Evolutionary conservation across 345 rosid species (phyloP), one percentile per base, ranked within the genome.

Genomic region (Arabidopsis suecica): DNA sequence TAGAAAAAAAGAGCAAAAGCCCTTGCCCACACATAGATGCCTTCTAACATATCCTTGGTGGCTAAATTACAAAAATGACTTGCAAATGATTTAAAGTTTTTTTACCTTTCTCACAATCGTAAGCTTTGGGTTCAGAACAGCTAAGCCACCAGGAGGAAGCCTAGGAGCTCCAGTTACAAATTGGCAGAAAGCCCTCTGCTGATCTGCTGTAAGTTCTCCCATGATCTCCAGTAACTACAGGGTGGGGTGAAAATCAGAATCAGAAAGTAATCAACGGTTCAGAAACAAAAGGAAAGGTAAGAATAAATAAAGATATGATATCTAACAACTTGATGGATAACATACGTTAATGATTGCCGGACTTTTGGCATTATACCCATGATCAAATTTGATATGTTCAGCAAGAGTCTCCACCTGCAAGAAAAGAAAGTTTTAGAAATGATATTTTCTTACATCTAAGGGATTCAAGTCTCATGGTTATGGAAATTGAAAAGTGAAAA

Each of bases 121-220:
- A 72, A 96, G 80, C 84, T 91, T 96, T 41, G 99, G 99, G 80
- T 88, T 93, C 53, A 96, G 79, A 65, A 93, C 98, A 1, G 99
- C 98, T 79, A 96, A 76, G 64, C 99, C 98, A 62, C 99, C 99
- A 32, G 98, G 97, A 50, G 98, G 99, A 78, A 96, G 91, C 79
- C 98, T 83, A n/a, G 98, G 98, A 62, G 98, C 99, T 69, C 99
- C 99, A 12, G 99, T 96, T 40, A 96, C 98, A 80, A 93, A 96
- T 59, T 91, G 98, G 82, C 99, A 96, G 87, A 96, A 96, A 36
- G 99, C 88, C 67, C 91, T 89, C 84, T 96, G 98, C 76, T 89
- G 93, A 84, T 96, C 97, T 56, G 98, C 96, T 74, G 97, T 83
- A 72, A 96, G 83, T 77, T 89, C 98, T 71, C 96, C 99, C 99